These are phyloP conservation scores for Hymenotorrendiella dingleyae DNA, from an alignment of 2,329 filamentous ascomycete species.

Conservation along the genomic window DNA sequence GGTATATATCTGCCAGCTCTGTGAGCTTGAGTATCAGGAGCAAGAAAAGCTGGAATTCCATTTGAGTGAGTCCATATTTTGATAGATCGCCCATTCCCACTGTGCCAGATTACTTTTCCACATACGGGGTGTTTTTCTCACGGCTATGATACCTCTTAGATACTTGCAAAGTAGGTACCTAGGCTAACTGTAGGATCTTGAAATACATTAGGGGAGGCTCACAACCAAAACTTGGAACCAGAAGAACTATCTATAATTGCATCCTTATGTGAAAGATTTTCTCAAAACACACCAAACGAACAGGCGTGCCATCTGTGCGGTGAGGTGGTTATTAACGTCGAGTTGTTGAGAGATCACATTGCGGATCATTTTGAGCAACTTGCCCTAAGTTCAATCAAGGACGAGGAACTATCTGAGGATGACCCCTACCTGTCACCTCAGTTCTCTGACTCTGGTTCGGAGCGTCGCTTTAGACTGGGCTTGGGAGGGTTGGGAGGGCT, in stretches of 20 bases:
- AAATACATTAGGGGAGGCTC: too few relatives aligned
- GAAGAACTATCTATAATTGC: neutral
- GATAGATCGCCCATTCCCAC: too few relatives aligned
- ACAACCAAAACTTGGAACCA: neutral
- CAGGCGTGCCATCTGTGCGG: neutral
- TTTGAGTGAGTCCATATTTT: too few relatives aligned
- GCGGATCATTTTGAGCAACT: neutral
- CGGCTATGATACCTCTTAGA: too few relatives aligned
- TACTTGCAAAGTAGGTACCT: too few relatives aligned
- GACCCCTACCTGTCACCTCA: neutral
- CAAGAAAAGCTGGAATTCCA: neutral
- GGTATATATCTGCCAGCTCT: neutral
- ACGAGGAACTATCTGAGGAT: neutral
- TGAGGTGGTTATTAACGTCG: neutral
- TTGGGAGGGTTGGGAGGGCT: neutral
- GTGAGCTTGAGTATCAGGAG: neutral
- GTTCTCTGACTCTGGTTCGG: neutral
- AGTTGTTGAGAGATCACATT: neutral
- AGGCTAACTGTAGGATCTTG: too few relatives aligned
- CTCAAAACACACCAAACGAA: neutral
- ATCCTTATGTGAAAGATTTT: neutral
- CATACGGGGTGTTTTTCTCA: too few relatives aligned
- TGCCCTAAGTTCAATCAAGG: neutral
- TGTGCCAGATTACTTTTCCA: too few relatives aligned
- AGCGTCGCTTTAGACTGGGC: neutral